These are phyloP conservation scores for Candida namnaoensis DNA, from an alignment of 805 yeast genomes.

Conservation along the genomic window DNA sequence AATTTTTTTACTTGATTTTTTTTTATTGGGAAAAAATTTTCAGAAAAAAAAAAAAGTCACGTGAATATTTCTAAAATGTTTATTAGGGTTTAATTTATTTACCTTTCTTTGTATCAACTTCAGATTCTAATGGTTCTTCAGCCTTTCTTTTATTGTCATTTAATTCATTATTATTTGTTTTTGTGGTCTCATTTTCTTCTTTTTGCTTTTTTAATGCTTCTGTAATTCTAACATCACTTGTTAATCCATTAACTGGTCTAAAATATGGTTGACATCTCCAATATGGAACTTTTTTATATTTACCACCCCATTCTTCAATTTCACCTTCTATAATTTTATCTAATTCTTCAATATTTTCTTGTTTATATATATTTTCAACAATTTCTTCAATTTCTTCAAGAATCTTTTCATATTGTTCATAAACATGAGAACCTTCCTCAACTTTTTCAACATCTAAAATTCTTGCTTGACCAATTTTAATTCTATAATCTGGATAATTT, in stretches of 20 bases:
- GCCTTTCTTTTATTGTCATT: slow-evolving; percentile 19
- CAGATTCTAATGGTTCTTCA: background rate
- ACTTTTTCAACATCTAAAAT: slow-evolving; percentile 12
- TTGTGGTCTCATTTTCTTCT: slow-evolving; percentile 2
- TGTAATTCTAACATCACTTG: slow-evolving; percentile 33
- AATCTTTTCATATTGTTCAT: slow-evolving; percentile 42
- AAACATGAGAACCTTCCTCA: slow-evolving; percentile 14
- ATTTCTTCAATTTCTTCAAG: slow-evolving; percentile 59
- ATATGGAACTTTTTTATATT: slow-evolving; percentile 75
- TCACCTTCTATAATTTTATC: slow-evolving; percentile 53
- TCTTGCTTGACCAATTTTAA: slow-evolving; percentile 50
- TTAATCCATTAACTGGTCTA: slow-evolving; percentile 77
- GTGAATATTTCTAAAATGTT: too few species aligned
- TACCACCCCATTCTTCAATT: slow-evolving; percentile 66
- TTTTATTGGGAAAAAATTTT: slow-evolving; percentile 1
- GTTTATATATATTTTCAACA: slow-evolving; percentile 47
- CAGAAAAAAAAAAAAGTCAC: too few species aligned
- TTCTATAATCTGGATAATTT: slow-evolving; percentile 69
- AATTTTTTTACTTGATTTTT: background rate
- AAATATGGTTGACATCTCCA: slow-evolving; percentile 98
- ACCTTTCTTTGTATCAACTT: too few species aligned
- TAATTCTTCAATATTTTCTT: slow-evolving; percentile 40
- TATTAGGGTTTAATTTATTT: too few species aligned
- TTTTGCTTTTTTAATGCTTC: slow-evolving; percentile 15
- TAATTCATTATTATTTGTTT: slow-evolving; percentile 2